A percentile compares a stretch with the other conserved stretches of the same genome.
These are phyloP conservation scores for Populus hybrid DNA, from an alignment of 441 rosid genomes.

Conservation along the genomic window DNA sequence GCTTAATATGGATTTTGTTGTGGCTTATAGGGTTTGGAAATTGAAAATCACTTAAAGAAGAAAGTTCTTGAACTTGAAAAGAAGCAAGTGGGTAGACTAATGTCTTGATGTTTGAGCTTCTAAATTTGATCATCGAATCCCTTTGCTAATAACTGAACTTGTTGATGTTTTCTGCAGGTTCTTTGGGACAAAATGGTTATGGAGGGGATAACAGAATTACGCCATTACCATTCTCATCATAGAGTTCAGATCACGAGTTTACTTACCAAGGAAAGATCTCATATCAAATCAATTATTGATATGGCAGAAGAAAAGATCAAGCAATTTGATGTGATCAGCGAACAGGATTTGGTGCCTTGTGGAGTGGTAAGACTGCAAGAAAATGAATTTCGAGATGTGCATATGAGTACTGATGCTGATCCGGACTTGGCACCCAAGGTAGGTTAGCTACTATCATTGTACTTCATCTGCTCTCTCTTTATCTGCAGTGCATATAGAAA, in stretches of 20 bases:
- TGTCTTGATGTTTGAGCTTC: slow-evolving; percentile 8
- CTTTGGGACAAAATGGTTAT: slow-evolving; percentile 48
- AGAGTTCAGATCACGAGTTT: slow-evolving; percentile 49
- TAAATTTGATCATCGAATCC: slow-evolving; percentile 5
- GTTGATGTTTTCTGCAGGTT: slow-evolving; percentile 45
- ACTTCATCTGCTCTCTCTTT: neutral
- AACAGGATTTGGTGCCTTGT: slow-evolving; percentile 30
- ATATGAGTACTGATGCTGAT: slow-evolving; percentile 40
- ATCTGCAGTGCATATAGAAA: slow-evolving; percentile 2
- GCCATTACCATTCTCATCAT: slow-evolving; percentile 53
- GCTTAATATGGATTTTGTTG: slow-evolving; percentile 14
- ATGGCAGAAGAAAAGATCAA: slow-evolving; percentile 47
- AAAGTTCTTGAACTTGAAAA: slow-evolving; percentile 68
- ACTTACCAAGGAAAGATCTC: slow-evolving; percentile 60
- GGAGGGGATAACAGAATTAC: slow-evolving; percentile 49
- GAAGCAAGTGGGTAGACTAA: slow-evolving; percentile 56
- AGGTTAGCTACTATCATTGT: neutral
- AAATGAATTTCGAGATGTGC: slow-evolving; percentile 61
- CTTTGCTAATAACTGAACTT: slow-evolving; percentile 17
- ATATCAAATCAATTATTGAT: slow-evolving; percentile 39
- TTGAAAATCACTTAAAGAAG: slow-evolving; percentile 91
- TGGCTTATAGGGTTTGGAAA: slow-evolving; percentile 75
- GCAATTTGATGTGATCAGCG: slow-evolving; percentile 29
- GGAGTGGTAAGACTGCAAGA: slow-evolving; percentile 42
- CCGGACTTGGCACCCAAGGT: slow-evolving; percentile 44